Evolutionary conservation across 345 rosid genomes (phyloP).

Genomic region (Sonneratia caseolaris): DNA sequence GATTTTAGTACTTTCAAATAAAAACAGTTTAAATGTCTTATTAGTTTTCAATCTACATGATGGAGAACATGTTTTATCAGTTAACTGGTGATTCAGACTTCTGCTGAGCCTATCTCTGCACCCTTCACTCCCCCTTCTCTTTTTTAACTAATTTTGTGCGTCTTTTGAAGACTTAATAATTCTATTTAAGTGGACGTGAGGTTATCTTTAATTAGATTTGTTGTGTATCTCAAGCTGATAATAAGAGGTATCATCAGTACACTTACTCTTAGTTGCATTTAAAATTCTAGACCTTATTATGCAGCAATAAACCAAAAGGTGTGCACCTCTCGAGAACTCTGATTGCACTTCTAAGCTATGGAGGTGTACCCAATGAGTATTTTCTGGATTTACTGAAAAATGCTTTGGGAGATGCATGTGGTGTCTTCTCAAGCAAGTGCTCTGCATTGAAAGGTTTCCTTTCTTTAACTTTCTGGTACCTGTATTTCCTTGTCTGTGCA

Average conservation of each 20-base stretch:
- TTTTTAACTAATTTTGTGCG: not conserved
- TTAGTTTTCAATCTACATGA: not conserved
- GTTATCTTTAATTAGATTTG: not conserved
- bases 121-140: not conserved
- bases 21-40: not conserved
- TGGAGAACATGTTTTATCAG: not conserved
- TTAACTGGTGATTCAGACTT: not conserved
- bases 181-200: not conserved
- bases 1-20: too few species aligned
- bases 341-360: constrained; percentile 59
- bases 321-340: constrained; percentile 42
- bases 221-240: not conserved
- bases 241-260: not conserved
- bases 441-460: constrained; percentile 49
- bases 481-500: not conserved
- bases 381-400: constrained; percentile 37
- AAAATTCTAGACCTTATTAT: constrained; percentile 7
- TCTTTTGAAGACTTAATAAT: not conserved
- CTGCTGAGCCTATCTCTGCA: not conserved
- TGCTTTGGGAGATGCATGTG: constrained; percentile 41
- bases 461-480: not conserved
- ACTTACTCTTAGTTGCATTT: not conserved
- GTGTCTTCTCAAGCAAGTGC: constrained; percentile 27
- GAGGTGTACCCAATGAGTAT: constrained; percentile 59
- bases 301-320: constrained; percentile 45